Percentiles rank a stretch among this genome's conserved stretches.
Evolutionary conservation across 1,284 basidiomycete genomes (phyloP).

Genomic region (Ustilago loliicola): DNA sequence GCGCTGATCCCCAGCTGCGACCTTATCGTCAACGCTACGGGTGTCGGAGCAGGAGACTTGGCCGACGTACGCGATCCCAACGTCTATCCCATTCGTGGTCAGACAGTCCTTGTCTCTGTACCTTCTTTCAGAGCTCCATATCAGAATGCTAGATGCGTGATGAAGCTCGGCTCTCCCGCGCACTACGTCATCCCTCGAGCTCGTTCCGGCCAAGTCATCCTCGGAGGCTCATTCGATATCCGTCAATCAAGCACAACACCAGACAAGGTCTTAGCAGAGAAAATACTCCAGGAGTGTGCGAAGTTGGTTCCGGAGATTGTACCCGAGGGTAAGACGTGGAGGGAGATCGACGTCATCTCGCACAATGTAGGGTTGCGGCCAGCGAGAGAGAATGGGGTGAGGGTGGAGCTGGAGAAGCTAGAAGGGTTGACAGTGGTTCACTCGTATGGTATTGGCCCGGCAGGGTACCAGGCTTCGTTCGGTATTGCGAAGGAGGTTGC

Average conservation of each 20-base stretch:
- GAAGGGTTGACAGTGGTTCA: constrained; percentile 48
- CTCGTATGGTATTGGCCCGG: constrained; percentile 62
- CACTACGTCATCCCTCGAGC: constrained; percentile 76
- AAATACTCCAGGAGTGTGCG: constrained; percentile 73
- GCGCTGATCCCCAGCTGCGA: constrained; percentile 23
- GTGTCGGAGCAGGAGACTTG: constrained; percentile 67
- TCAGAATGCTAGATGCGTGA: constrained; percentile 46
- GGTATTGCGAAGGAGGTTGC: constrained; percentile 65
- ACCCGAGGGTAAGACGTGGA: constrained; percentile 53
- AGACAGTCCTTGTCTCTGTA: constrained; percentile 82
- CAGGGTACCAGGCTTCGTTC: constrained; percentile 65
- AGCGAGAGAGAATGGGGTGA: constrained; percentile 51
- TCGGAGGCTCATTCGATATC: constrained; percentile 76
- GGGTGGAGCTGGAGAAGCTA: constrained; percentile 51
- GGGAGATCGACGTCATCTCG: constrained; percentile 45
- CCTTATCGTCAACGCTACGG: constrained; percentile 73
- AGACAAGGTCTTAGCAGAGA: constrained; percentile 72
- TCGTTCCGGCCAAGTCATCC: constrained; percentile 73
- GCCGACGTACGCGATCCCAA: constrained; percentile 77
- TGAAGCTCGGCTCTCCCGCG: constrained; percentile 40
- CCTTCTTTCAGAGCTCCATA: constrained; percentile 72
- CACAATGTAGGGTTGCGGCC: constrained; percentile 62
- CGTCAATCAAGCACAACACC: constrained; percentile 57
- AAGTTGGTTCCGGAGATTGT: constrained; percentile 53
- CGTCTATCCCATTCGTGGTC: constrained; percentile 85